Percentiles rank a stretch among this genome's conserved stretches.
phyloP scores from a whole-genome alignment of 140 eudicot species.

The Flaveria floridana region DNA sequence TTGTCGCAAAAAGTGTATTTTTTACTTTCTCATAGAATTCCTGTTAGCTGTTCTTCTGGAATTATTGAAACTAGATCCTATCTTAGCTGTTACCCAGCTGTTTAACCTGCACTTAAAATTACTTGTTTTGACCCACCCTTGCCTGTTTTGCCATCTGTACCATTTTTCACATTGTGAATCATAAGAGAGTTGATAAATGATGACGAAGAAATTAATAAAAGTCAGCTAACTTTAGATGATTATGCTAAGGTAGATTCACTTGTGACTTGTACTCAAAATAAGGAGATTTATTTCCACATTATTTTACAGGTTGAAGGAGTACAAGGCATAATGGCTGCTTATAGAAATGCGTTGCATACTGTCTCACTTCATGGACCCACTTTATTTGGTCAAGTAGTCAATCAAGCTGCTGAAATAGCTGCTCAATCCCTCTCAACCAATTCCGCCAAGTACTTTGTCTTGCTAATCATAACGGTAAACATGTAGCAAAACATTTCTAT shows the following conservation, averaged over 20 bases:
- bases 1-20: too few species aligned
- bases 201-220: background rate
- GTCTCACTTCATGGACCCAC: constrained; percentile 84
- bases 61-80: background rate
- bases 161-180: background rate
- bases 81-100: background rate
- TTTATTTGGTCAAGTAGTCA: constrained; percentile 71
- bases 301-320: constrained; percentile 67
- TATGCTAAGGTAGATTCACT: background rate
- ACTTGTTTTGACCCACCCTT: background rate
- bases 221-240: background rate
- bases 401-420: constrained; percentile 87
- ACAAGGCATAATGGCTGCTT: constrained; percentile 84
- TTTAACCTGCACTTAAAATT: background rate
- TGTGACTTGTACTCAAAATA: constrained; percentile 9
- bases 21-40: too few species aligned
- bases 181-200: background rate
- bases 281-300: constrained; percentile 14
- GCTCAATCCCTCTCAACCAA: constrained; percentile 55
- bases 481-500: background rate
- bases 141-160: background rate
- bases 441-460: constrained; percentile 63
- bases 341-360: constrained; percentile 57
- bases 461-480: constrained; percentile 88
- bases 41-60: background rate